Evolutionary conservation across 2,329 filamentous ascomycete species (phyloP).

Genomic region (Fusarium dlaminii): DNA sequence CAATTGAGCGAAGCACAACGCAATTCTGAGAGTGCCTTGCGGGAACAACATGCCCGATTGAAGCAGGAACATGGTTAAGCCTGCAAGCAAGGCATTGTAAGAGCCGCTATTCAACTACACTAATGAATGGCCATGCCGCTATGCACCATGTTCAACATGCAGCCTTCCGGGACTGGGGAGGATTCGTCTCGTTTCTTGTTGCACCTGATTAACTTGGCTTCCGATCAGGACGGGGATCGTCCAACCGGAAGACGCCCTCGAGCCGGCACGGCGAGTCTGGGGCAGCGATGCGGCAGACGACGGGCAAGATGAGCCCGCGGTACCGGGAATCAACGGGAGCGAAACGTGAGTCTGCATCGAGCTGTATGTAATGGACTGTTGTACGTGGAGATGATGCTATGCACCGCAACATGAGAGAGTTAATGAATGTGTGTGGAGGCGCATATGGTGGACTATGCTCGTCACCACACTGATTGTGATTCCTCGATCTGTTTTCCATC

Average conservation of each 20-base stretch:
- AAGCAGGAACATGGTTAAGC: conserved; percentile 19
- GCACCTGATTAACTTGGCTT: conserved; percentile 26
- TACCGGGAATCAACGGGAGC: conserved; percentile 40
- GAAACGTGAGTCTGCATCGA: background rate
- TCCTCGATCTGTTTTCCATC: conserved; percentile 1
- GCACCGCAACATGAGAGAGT: conserved; percentile 4
- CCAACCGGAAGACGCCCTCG: conserved; percentile 40
- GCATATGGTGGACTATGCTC: conserved; percentile 1
- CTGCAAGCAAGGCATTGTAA: background rate
- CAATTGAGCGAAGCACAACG: conserved; percentile 15
- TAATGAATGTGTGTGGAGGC: conserved; percentile 6
- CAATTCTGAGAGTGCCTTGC: background rate
- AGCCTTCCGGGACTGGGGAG: conserved; percentile 35
- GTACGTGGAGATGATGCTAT: conserved; percentile 17
- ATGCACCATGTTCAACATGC: conserved; percentile 16
- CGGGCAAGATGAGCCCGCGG: conserved; percentile 31
- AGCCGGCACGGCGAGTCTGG: conserved; percentile 32
- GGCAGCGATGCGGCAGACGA: conserved; percentile 19
- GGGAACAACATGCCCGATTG: conserved; percentile 6
- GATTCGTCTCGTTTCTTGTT: conserved; percentile 11
- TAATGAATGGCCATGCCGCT: conserved; percentile 4
- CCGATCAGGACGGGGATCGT: conserved; percentile 31
- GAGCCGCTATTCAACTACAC: background rate
- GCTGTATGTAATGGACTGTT: conserved; percentile 15
- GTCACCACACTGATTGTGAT: background rate